These are phyloP conservation scores for Pyrenula aspistea DNA, from an alignment of 495 filamentous ascomycete genomes.

Conservation along the genomic window DNA sequence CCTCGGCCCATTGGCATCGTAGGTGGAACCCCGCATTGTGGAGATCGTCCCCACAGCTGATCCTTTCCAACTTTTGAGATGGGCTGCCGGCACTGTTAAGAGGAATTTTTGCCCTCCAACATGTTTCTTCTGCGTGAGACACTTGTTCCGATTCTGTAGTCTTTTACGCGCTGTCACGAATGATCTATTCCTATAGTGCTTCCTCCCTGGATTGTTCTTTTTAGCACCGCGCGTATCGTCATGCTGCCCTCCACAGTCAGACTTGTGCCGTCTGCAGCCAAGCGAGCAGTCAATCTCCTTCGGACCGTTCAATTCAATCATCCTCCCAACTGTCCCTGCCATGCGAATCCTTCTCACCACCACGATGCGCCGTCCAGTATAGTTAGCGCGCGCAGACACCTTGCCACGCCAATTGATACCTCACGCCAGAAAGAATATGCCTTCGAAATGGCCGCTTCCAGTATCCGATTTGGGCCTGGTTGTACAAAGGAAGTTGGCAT, in stretches of 20 bases:
- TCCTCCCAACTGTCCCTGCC: conserved; percentile 84
- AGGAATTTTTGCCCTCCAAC: too few relatives aligned
- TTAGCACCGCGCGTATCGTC: too few relatives aligned
- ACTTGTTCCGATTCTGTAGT: too few relatives aligned
- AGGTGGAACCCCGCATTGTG: too few relatives aligned
- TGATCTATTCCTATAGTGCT: too few relatives aligned
- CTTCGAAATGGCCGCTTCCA: conserved; percentile 92
- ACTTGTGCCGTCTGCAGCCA: conserved; percentile 55
- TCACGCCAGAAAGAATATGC: conserved; percentile 85
- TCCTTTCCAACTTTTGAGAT: too few relatives aligned
- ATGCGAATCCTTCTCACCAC: conserved; percentile 67
- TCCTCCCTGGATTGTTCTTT: too few relatives aligned
- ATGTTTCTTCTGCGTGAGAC: too few relatives aligned
- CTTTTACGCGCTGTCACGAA: too few relatives aligned
- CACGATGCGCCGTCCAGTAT: conserved; percentile 38
- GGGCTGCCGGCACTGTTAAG: too few relatives aligned
- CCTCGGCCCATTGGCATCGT: background rate
- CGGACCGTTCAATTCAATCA: conserved; percentile 83
- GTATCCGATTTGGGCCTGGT: conserved; percentile 86
- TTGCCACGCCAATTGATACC: conserved; percentile 62
- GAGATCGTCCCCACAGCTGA: too few relatives aligned
- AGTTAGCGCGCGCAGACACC: conserved; percentile 42
- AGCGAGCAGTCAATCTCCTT: conserved; percentile 68
- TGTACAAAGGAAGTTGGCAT: conserved; percentile 97
- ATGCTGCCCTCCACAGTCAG: conserved; percentile 13